These are phyloP conservation scores for Circinella minor DNA, from an alignment of 371 early-diverging fungal genomes.

Conservation along the genomic window DNA sequence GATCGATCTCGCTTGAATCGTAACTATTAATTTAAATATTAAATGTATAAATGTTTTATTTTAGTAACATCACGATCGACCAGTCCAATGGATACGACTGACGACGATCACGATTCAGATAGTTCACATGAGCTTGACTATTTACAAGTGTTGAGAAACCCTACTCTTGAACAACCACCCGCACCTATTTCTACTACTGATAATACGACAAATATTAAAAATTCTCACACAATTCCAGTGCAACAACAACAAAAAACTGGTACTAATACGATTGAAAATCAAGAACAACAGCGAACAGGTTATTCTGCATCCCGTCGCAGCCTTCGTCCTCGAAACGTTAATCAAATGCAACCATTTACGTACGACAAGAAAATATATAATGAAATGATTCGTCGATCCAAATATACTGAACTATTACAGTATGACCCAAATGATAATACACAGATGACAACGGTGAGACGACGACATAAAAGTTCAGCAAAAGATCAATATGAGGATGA, in stretches of 20 bases:
- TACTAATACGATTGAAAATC: background rate
- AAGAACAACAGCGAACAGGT: background rate
- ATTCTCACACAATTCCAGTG: too few species aligned
- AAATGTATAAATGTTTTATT: too few species aligned
- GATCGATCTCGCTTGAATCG: background rate
- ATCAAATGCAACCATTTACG: constrained; percentile 2
- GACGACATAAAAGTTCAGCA: background rate
- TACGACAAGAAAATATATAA: background rate
- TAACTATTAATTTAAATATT: too few species aligned
- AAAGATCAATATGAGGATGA: constrained; percentile 4
- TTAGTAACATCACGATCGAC: background rate
- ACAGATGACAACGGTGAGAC: background rate
- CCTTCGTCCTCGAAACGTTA: background rate
- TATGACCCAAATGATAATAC: background rate
- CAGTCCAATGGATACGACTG: background rate
- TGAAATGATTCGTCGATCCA: background rate
- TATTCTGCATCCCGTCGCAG: background rate
- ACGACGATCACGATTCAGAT: background rate
- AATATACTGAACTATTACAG: background rate
- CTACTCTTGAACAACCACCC: background rate
- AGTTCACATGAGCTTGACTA: background rate
- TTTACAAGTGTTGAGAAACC: background rate
- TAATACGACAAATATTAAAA: too few species aligned
- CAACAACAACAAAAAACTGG: background rate
- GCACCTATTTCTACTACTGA: too few species aligned